A percentile compares a stretch with the other conserved stretches of the same genome.
phyloP scores from a whole-genome alignment of 2,329 filamentous ascomycete species.

The Colletotrichum australisinense region DNA sequence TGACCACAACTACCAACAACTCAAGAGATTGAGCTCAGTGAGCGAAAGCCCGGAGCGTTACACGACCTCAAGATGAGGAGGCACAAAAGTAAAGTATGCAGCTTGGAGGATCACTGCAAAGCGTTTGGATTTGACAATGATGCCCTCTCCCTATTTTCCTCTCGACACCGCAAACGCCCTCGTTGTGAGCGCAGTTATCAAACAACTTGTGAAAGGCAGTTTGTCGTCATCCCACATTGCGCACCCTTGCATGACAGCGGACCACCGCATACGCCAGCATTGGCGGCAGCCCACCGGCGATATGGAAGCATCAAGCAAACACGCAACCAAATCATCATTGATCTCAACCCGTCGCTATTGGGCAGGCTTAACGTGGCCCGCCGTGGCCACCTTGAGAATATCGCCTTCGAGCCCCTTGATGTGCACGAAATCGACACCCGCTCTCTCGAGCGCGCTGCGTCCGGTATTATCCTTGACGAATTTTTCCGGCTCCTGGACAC shows the following conservation, averaged over 20 bases:
- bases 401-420: constrained; percentile 82
- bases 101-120: background rate
- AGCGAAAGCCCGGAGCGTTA: background rate
- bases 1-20: background rate
- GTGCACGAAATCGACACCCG: constrained; percentile 79
- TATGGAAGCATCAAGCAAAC: background rate
- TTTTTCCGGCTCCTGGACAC: constrained; percentile 88
- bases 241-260: background rate
- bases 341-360: background rate
- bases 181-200: background rate
- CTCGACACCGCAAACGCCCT: background rate
- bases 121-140: background rate
- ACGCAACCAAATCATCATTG: background rate
- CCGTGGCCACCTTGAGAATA: constrained; percentile 84
- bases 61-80: background rate
- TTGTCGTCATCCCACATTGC: background rate
- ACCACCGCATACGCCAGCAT: background rate
- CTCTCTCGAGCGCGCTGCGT: constrained; percentile 74
- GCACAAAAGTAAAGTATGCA: background rate
- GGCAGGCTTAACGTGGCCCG: constrained; percentile 70
- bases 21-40: background rate
- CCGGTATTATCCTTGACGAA: constrained; percentile 89
- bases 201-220: background rate
- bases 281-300: background rate
- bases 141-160: background rate